Conservation (phyloP, 768 basidiomycete species). For the Pisolithus albus region DNA sequence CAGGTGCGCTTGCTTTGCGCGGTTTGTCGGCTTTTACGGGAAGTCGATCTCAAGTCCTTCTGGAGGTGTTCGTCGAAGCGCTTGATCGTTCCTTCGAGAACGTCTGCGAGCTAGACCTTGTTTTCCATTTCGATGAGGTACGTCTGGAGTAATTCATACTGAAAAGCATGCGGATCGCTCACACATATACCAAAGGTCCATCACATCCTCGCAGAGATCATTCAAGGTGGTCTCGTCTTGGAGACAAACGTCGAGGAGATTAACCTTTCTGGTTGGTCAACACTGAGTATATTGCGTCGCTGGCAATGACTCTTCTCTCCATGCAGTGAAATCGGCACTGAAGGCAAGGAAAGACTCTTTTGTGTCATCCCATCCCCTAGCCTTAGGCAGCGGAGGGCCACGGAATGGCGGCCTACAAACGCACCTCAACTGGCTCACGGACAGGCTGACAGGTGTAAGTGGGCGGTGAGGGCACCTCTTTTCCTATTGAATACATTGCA, state of each 20-base stretch:
- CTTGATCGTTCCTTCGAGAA: slow-evolving; percentile 96
- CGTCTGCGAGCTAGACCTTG: slow-evolving; percentile 95
- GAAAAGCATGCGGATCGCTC: slow-evolving; percentile 1
- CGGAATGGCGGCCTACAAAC: slow-evolving; percentile 58
- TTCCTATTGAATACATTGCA: neutral
- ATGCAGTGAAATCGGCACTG: slow-evolving; percentile 59
- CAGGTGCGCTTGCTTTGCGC: slow-evolving; percentile 53
- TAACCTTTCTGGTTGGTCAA: slow-evolving; percentile 53
- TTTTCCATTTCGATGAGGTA: slow-evolving; percentile 98
- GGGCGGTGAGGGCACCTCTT: slow-evolving; percentile 29
- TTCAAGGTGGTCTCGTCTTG: slow-evolving; percentile 92
- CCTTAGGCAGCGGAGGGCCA: slow-evolving; percentile 62
- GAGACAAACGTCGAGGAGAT: slow-evolving; percentile 93
- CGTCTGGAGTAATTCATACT: slow-evolving; percentile 8
- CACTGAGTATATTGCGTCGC: slow-evolving; percentile 1
- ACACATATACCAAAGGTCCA: slow-evolving; percentile 58
- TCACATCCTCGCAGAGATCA: slow-evolving; percentile 90
- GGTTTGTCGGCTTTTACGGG: neutral
- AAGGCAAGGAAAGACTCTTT: slow-evolving; percentile 74
- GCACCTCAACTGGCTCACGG: slow-evolving; percentile 75
- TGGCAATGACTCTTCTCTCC: slow-evolving; percentile 9
- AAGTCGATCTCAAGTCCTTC: slow-evolving; percentile 1
- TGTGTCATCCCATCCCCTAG: slow-evolving; percentile 74
- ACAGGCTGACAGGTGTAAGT: slow-evolving; percentile 61
- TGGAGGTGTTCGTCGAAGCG: slow-evolving; percentile 89